Evolutionary conservation across 495 filamentous ascomycete genomes (phyloP).

Genomic region (Usnea hakonensis): DNA sequence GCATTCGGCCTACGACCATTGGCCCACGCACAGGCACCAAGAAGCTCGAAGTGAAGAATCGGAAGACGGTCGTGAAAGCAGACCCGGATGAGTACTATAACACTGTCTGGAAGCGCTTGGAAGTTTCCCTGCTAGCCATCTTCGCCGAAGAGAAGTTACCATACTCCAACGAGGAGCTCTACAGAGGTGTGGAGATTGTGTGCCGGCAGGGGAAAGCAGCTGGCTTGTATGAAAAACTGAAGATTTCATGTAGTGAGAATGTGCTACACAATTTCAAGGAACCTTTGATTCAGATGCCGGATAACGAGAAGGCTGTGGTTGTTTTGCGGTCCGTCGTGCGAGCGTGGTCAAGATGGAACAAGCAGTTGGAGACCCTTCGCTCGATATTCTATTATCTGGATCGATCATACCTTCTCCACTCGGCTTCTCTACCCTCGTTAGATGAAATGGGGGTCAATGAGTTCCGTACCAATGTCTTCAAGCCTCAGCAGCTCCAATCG

Average conservation of each 20-base stretch:
- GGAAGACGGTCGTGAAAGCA: conserved; percentile 50
- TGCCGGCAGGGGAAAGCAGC: conserved; percentile 67
- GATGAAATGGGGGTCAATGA: conserved; percentile 50
- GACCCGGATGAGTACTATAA: conserved; percentile 66
- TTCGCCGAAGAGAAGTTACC: conserved; percentile 55
- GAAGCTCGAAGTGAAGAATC: conserved; percentile 81
- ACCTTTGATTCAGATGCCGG: conserved; percentile 42
- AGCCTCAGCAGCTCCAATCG: conserved; percentile 42
- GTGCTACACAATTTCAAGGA: conserved; percentile 50
- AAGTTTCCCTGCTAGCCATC: conserved; percentile 61
- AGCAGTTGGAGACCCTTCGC: conserved; percentile 65
- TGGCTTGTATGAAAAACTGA: conserved; percentile 55
- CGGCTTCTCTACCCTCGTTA: conserved; percentile 48
- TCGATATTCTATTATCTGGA: conserved; percentile 91
- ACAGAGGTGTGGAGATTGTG: conserved; percentile 81
- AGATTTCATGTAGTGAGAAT: conserved; percentile 54
- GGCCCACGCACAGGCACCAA: conserved; percentile 40
- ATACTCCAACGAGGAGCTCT: conserved; percentile 75
- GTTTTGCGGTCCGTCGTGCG: conserved; percentile 56
- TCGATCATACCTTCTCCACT: conserved; percentile 72
- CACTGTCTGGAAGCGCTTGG: conserved; percentile 60
- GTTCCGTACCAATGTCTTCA: conserved; percentile 50
- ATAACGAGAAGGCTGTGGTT: conserved; percentile 48
- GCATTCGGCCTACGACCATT: conserved; percentile 28
- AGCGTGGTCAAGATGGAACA: conserved; percentile 72